Conservation (phyloP, 768 basidiomycete genomes). For the Suillus placidus region DNA sequence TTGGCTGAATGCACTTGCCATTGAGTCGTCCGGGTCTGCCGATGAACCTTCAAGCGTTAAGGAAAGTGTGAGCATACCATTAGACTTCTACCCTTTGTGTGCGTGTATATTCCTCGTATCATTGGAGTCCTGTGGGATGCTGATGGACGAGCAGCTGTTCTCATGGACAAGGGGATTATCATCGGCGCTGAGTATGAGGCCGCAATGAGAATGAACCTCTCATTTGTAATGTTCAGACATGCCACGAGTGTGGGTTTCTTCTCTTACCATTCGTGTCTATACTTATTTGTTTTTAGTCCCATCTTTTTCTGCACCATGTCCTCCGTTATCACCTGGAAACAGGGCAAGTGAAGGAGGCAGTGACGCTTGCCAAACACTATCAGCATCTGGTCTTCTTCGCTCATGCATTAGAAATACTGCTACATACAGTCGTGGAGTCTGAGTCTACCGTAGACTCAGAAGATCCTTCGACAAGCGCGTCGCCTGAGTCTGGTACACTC, state of each 20-base stretch:
- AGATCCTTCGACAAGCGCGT: constrained; percentile 21
- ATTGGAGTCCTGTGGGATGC: constrained; percentile 7
- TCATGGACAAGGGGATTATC: constrained; percentile 99
- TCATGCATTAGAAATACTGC: constrained; percentile 91
- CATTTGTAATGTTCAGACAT: constrained; percentile 91
- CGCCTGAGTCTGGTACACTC: constrained; percentile 40
- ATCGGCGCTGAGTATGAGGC: constrained; percentile 94
- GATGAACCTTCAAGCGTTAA: constrained; percentile 61
- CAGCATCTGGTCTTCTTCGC: constrained; percentile 89
- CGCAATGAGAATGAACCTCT: constrained; percentile 69
- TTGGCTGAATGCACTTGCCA: constrained; percentile 94
- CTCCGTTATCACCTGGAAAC: constrained; percentile 79
- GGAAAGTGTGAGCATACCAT: constrained; percentile 89
- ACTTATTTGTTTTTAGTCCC: constrained; percentile 57
- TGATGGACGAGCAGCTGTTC: constrained; percentile 61
- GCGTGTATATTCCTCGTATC: constrained; percentile 25
- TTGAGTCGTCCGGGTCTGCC: constrained; percentile 60
- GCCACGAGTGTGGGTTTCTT: constrained; percentile 73
- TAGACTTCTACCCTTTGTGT: constrained; percentile 98
- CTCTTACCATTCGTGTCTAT: constrained; percentile 7
- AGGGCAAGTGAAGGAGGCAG: constrained; percentile 69
- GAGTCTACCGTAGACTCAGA: constrained; percentile 51
- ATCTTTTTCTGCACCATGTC: constrained; percentile 92
- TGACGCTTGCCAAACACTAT: constrained; percentile 85
- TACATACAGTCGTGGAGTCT: constrained; percentile 91